phyloP scores from a whole-genome alignment of 2,329 filamentous ascomycete genomes.

The Sporothrix schenckii region DNA sequence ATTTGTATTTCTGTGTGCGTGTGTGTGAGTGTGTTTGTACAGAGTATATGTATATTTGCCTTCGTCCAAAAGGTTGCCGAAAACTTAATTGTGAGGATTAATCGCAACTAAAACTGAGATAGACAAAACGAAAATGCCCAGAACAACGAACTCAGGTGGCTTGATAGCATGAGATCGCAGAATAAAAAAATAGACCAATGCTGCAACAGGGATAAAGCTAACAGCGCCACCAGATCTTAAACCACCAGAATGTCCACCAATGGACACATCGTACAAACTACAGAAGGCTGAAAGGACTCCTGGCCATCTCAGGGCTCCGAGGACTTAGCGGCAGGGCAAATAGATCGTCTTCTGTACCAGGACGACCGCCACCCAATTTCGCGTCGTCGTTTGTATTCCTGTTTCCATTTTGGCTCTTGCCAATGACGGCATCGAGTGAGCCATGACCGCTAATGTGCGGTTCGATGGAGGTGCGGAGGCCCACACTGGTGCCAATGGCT shows the following conservation, averaged over 20 bases:
- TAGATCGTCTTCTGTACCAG: constrained; percentile 73
- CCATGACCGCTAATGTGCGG: not conserved
- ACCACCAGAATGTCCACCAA: no score
- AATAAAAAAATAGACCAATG: not conserved
- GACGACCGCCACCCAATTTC: constrained; percentile 25
- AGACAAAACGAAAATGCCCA: not conserved
- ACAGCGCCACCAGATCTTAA: not conserved
- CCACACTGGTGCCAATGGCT: not conserved
- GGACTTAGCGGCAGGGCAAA: constrained; percentile 88
- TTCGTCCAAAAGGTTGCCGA: no score
- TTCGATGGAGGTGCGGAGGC: constrained; percentile 5
- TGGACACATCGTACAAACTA: constrained; percentile 32
- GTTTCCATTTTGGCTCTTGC: constrained; percentile 36
- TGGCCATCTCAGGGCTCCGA: constrained; percentile 80
- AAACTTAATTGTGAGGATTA: not conserved
- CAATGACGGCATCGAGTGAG: constrained; percentile 49
- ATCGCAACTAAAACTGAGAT: not conserved
- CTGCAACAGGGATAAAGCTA: not conserved
- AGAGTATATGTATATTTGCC: no score
- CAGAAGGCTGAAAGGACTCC: constrained; percentile 73
- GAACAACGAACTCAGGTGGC: not conserved
- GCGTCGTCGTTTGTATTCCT: not conserved
- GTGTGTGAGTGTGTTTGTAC: no score
- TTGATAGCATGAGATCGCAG: not conserved
- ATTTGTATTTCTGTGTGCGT: no score